phyloP scores from a whole-genome alignment of 441 rosid species.

The Mallotus japonicus region DNA sequence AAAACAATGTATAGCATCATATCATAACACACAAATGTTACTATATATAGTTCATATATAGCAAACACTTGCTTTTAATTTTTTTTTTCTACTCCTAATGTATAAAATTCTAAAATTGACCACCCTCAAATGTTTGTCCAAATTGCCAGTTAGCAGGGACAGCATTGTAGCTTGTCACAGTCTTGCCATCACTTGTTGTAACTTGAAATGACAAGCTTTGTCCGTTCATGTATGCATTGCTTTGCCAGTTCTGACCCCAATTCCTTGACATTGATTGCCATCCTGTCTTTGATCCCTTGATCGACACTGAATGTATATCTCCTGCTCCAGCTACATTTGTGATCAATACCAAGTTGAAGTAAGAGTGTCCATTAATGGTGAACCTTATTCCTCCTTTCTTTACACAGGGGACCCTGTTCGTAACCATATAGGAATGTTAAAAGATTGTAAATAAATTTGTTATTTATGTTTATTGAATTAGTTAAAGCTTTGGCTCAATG shows the following conservation, averaged over 20 bases:
- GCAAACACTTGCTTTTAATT: not conserved
- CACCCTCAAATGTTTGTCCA: constrained; percentile 43
- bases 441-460: too few relatives aligned
- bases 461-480: too few relatives aligned
- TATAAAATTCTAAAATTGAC: constrained; percentile 25
- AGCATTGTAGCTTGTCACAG: constrained; percentile 28
- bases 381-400: constrained; percentile 50
- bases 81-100: not conserved
- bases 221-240: constrained; percentile 43
- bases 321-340: constrained; percentile 53
- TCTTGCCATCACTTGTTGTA: constrained; percentile 40
- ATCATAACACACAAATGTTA: not conserved
- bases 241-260: constrained; percentile 67
- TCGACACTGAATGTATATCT: constrained; percentile 40
- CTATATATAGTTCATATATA: not conserved
- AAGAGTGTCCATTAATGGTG: constrained; percentile 45
- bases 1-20: not conserved
- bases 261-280: constrained; percentile 52
- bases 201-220: constrained; percentile 51
- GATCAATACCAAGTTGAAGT: constrained; percentile 51
- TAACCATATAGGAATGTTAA: constrained; percentile 2
- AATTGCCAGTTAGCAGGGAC: constrained; percentile 48
- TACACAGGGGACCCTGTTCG: constrained; percentile 39
- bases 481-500: too few relatives aligned
- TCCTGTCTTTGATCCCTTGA: constrained; percentile 43